A percentile compares a stretch with the other conserved stretches of the same genome.
phyloP scores from a whole-genome alignment of 176 grass and related monocot species.

The Areca catechu region DNA sequence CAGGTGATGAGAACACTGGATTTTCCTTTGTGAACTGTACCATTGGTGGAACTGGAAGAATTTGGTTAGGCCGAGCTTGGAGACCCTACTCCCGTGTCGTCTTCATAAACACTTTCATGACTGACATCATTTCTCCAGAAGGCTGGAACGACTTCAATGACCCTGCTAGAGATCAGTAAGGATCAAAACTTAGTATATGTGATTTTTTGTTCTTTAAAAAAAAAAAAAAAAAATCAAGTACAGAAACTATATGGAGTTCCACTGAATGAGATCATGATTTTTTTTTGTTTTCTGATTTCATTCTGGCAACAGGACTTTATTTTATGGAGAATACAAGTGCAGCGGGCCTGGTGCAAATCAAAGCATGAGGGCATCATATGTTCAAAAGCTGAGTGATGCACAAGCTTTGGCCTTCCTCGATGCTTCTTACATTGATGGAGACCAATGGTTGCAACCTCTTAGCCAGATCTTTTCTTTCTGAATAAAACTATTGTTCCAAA shows the following conservation, averaged over 20 bases:
- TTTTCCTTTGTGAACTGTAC: slow-evolving; percentile 62
- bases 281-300: slow-evolving; percentile 7
- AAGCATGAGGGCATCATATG: slow-evolving; percentile 45
- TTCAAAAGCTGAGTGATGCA: slow-evolving; percentile 42
- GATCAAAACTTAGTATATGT: neutral
- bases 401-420: slow-evolving; percentile 60
- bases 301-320: slow-evolving; percentile 39
- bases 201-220: no score
- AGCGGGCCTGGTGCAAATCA: slow-evolving; percentile 58
- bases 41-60: slow-evolving; percentile 52
- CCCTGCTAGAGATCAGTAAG: slow-evolving; percentile 65
- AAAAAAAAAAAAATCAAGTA: no score
- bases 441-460: slow-evolving; percentile 63
- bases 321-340: slow-evolving; percentile 75
- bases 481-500: no score
- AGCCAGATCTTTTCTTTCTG: no score
- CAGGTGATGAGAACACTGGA: slow-evolving; percentile 51
- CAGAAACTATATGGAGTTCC: no score
- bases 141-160: slow-evolving; percentile 89
- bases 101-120: slow-evolving; percentile 64
- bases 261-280: slow-evolving; percentile 4
- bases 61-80: slow-evolving; percentile 86
- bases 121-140: slow-evolving; percentile 58
- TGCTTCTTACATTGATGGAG: slow-evolving; percentile 68
- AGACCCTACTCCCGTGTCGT: slow-evolving; percentile 53